A percentile compares a stretch with the other conserved stretches of the same genome.
These are phyloP conservation scores for Cucurbita argyrosperma DNA, from an alignment of 306 rosid species.

Conservation along the genomic window DNA sequence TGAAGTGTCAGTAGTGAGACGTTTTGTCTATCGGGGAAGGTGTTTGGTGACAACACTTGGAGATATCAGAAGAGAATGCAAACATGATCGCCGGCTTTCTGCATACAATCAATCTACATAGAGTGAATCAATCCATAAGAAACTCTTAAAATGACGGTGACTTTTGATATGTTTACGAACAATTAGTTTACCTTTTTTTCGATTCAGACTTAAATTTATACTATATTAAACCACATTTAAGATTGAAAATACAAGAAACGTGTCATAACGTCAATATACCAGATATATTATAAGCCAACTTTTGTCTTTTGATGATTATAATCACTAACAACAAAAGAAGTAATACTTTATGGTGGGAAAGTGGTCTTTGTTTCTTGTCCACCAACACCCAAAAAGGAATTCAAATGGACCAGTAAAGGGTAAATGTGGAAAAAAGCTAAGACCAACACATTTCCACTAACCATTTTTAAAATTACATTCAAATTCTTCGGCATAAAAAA, in stretches of 20 bases:
- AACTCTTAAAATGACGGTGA: too few relatives aligned
- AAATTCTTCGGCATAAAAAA: background rate
- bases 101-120: too few relatives aligned
- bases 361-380: background rate
- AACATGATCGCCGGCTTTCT: too few relatives aligned
- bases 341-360: background rate
- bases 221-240: background rate
- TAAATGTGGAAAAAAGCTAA: background rate
- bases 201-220: background rate
- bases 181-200: too few relatives aligned
- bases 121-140: too few relatives aligned
- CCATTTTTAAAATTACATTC: background rate
- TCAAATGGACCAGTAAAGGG: background rate
- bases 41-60: too few relatives aligned
- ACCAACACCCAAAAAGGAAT: background rate
- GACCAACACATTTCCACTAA: background rate
- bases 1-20: too few relatives aligned
- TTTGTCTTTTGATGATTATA: background rate
- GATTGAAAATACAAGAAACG: background rate
- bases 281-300: background rate
- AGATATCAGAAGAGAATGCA: too few relatives aligned
- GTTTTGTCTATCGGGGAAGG: too few relatives aligned
- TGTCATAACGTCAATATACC: background rate
- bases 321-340: background rate
- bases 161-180: too few relatives aligned